Conservation (phyloP, 1,284 basidiomycete species). For the Moesziomyces aphidis region DNA sequence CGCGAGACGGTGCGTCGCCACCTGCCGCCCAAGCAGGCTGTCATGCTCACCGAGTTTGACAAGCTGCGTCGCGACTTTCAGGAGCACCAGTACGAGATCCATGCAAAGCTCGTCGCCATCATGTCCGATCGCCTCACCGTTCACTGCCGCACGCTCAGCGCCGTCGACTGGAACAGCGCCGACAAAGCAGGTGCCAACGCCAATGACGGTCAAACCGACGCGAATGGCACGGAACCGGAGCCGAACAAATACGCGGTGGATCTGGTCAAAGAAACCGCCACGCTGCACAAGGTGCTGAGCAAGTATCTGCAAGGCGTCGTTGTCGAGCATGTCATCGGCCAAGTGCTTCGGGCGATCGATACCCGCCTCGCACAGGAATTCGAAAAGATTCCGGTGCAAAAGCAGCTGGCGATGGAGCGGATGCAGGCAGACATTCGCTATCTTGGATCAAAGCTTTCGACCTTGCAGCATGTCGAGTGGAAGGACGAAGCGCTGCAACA, state of each 20-base stretch:
- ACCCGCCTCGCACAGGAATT: conserved; percentile 53
- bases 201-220: conserved; percentile 2
- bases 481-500: conserved; percentile 47
- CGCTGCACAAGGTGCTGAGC: conserved; percentile 93
- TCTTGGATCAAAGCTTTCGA: conserved; percentile 52
- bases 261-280: conserved; percentile 93
- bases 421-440: conserved; percentile 50
- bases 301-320: conserved; percentile 76
- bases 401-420: conserved; percentile 33
- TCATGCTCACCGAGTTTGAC: conserved; percentile 97
- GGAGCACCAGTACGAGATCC: conserved; percentile 99
- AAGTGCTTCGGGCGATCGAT: conserved; percentile 58
- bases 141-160: conserved; percentile 82
- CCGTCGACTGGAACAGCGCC: conserved; percentile 53
- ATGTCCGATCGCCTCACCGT: conserved; percentile 94
- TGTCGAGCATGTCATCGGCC: conserved; percentile 56
- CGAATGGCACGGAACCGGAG: conserved; percentile 17
- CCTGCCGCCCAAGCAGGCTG: conserved; percentile 89
- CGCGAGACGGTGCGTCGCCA: conserved; percentile 93
- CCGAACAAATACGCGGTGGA: conserved; percentile 87
- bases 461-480: conserved; percentile 57
- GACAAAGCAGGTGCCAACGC: conserved; percentile 1
- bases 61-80: conserved; percentile 98
- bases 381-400: conserved; percentile 47
- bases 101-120: conserved; percentile 95